Percentiles rank a stretch among this genome's conserved stretches.
These are phyloP conservation scores for Euphorbia schlechtendalii DNA, from an alignment of 441 rosid genomes.

Conservation along the genomic window DNA sequence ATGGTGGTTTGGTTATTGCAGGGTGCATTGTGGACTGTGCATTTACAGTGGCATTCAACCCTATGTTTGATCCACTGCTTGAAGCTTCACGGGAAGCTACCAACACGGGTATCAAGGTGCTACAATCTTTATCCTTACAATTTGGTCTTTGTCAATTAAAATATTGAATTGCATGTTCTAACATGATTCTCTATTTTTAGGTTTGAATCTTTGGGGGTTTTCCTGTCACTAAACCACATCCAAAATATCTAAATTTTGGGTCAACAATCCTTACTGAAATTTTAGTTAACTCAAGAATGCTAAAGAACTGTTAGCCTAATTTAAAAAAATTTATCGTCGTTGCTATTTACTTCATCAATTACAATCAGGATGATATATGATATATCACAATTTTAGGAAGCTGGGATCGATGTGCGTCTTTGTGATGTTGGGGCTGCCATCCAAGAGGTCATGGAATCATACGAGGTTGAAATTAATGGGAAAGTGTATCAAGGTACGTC, in stretches of 20 bases:
- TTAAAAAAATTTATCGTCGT: too few species aligned
- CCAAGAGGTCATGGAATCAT: constrained; percentile 97
- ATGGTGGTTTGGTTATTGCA: constrained; percentile 31
- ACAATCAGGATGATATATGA: neutral
- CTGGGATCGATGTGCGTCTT: constrained; percentile 93
- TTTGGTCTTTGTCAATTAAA: neutral
- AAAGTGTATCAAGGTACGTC: constrained; percentile 78
- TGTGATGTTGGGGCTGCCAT: constrained; percentile 97
- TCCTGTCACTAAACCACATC: neutral
- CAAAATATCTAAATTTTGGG: neutral
- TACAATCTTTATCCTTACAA: neutral
- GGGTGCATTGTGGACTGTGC: constrained; percentile 89
- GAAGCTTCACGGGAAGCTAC: constrained; percentile 97
- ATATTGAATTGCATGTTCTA: neutral
- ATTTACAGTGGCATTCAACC: constrained; percentile 92
- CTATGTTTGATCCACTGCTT: constrained; percentile 86
- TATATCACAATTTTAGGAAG: constrained; percentile 46
- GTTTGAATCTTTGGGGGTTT: neutral
- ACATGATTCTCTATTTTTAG: constrained; percentile 3
- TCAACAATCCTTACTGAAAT: too few species aligned
- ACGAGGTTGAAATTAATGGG: constrained; percentile 96
- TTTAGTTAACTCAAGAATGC: too few species aligned
- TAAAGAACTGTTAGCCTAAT: too few species aligned
- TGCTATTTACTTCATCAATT: neutral
- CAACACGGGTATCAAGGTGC: constrained; percentile 85